Evolutionary conservation across 75 land plant genomes (phyloP), one percentile per base, ranked within the genome.

Genomic region (Pinus taeda): DNA sequence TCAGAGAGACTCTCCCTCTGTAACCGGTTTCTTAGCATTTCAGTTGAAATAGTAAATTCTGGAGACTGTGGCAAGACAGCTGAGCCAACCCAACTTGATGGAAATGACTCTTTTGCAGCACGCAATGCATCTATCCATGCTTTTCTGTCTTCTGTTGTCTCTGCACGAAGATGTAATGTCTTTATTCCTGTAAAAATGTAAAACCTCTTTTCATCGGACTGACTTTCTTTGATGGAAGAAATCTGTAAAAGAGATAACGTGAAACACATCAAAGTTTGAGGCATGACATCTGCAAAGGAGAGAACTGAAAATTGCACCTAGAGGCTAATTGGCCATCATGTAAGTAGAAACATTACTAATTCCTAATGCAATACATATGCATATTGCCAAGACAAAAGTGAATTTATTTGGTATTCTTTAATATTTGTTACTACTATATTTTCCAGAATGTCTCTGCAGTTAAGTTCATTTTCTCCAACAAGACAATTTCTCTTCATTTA

Each of bases 121-220:
- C 20, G 33, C 49, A 81, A 70, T 15, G 74, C 81, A 22, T 81
- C 74, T 81, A 81, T 55, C 83, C 83, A 81, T 29, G 80, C 75
- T 6, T 24, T 30, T 37, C 80, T 66, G 59, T 81, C 83, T 33
- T 81, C 83, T 39, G 20, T 81, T 36, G 58, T 58, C 81, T 81
- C 83, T 20, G 83, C 81, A 42, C 83, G 74, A 57, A 81, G 81
- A 71, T 81, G 75, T 29, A 81, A 49, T 29, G 83, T 81, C 49
- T 81, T 81, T 53, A 74, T 71, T 72, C 83, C 83, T 20, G 83
- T 81, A 37, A 76, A 81, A 15, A 81, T 77, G 72, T 81, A 81
- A 60, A 81, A 78, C 70, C 78, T 81, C 74, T 45, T 81, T 36
- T 79, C 81, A 81, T 81, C 83, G 57, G 83, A 81, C n/a, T 57